These are phyloP conservation scores for Salinomyces thailandicus DNA, from an alignment of 2,329 filamentous ascomycete species.

Conservation along the genomic window DNA sequence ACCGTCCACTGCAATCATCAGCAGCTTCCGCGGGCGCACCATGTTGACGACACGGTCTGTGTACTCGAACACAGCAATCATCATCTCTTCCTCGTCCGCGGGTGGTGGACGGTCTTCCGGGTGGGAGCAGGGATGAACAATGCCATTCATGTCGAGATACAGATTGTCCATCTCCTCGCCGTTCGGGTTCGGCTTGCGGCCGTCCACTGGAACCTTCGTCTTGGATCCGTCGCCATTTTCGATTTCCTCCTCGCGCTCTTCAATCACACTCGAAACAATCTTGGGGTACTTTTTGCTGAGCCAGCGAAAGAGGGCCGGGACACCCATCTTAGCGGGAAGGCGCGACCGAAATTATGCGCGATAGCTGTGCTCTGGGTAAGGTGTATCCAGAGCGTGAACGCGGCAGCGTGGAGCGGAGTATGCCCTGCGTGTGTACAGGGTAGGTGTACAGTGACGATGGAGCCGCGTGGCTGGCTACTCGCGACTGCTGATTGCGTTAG, in stretches of 20 bases:
- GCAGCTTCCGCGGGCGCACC: slow-evolving; percentile 87
- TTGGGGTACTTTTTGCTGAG: slow-evolving; percentile 95
- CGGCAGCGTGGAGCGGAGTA: too few relatives aligned
- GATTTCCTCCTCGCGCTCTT: slow-evolving; percentile 71
- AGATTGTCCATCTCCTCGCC: slow-evolving; percentile 96
- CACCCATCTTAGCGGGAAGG: slow-evolving; percentile 89
- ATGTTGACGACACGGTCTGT: slow-evolving; percentile 98
- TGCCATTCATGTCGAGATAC: slow-evolving; percentile 98
- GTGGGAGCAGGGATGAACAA: slow-evolving; percentile 96
- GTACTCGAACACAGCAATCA: slow-evolving; percentile 95
- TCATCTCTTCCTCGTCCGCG: slow-evolving; percentile 96
- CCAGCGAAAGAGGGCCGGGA: slow-evolving; percentile 92
- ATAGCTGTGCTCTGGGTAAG: too few relatives aligned
- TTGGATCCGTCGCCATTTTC: slow-evolving; percentile 70
- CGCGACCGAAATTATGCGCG: too few relatives aligned
- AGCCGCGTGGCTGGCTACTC: too few relatives aligned
- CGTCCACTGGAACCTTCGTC: slow-evolving; percentile 72
- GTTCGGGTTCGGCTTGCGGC: slow-evolving; percentile 79
- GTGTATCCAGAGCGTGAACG: too few relatives aligned
- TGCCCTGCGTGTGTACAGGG: too few relatives aligned
- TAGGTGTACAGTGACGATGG: too few relatives aligned
- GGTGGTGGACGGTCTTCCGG: slow-evolving; percentile 87
- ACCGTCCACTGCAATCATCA: slow-evolving; percentile 97
- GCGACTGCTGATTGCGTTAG: too few relatives aligned
- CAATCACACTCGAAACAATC: slow-evolving; percentile 83